Evolutionary conservation across 2,329 filamentous ascomycete species (phyloP), one percentile per base, ranked within the genome.

Genomic region (Dothistroma septosporum): DNA sequence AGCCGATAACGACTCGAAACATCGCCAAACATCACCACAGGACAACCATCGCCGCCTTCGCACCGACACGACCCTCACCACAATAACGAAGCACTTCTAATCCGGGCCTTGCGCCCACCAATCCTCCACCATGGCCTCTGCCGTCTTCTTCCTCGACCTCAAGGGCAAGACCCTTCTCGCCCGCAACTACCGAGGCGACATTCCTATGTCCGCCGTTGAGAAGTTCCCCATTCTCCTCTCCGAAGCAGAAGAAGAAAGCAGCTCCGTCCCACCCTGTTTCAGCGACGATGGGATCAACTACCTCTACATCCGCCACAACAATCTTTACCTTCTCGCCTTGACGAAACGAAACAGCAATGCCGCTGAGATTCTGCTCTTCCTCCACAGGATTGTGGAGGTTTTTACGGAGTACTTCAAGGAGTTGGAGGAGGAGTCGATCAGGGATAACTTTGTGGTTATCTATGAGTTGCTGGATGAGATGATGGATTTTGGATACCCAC

Each of bases 161-260:
- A 99, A 99, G 91, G 94, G 94, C 90, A 99, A 99, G 92, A 97
- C 94, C 82, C 92, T 99, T 71, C 85, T 99, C 73, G 94, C 94
- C 77, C 91, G 94, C 74, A 99, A 99, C 81, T 99, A 99, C 78
- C 87, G 94, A 76, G 94, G 94, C 76, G 94, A 99, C 72, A 96
- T 99, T 67, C 94, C 94, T 77, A 97, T 99, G 94, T 96, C 92
- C 61, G 94, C 94, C 37, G 94, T 99, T 72, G 94, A 99, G 79
- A 95, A 96, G 77, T 99, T 99, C 76, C 94, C 94, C 48, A 81
- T 96, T 70, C 88, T 99, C 61, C 87, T 99, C 58, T 96, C 90
- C 78, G 94, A 99, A 80, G 94, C 94, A 70, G 94, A 99, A 87
- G 94, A 99, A 85, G 94, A 99, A 78, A 96, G 91, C 70, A 97